Evolutionary conservation across 306 rosid genomes (phyloP).

Genomic region (Cucumis cinereus): DNA sequence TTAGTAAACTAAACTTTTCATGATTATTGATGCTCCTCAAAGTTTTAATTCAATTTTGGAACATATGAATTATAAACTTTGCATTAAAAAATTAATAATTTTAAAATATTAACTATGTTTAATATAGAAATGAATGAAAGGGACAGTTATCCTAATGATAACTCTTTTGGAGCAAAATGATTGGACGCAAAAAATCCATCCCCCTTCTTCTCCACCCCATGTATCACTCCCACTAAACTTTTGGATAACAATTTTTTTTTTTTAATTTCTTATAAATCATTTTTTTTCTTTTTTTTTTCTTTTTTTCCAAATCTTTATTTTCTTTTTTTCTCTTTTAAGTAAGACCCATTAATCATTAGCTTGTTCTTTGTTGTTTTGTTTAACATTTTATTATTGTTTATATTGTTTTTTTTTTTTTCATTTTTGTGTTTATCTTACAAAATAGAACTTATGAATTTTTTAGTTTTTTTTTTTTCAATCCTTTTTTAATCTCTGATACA

Average conservation of each 20-base stretch:
- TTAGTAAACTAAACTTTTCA: too few species aligned
- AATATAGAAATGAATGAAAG: not conserved
- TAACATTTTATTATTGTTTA: not conserved
- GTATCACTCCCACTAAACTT: not conserved
- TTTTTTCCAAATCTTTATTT: not conserved
- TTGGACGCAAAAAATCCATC: slow-evolving; percentile 2
- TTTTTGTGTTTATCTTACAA: not conserved
- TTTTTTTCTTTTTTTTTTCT: not conserved
- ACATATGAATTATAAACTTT: too few species aligned
- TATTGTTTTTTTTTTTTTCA: not conserved
- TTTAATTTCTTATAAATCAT: not conserved
- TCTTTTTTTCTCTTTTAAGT: not conserved
- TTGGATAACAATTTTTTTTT: slow-evolving; percentile 1
- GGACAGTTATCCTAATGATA: slow-evolving; percentile 10
- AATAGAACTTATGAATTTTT: not conserved
- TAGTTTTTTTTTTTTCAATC: too few species aligned
- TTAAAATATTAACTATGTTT: not conserved
- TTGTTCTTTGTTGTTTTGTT: not conserved
- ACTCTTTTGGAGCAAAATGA: not conserved
- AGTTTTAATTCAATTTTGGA: too few species aligned
- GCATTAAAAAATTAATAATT: too few species aligned
- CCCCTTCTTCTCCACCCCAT: slow-evolving; percentile 1
- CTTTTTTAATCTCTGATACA: too few species aligned
- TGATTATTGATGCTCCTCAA: too few species aligned
- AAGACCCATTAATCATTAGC: not conserved